Evolutionary conservation across 306 rosid species (phyloP), one percentile per base, ranked within the genome.

Genomic region (Potentilla sterilis): DNA sequence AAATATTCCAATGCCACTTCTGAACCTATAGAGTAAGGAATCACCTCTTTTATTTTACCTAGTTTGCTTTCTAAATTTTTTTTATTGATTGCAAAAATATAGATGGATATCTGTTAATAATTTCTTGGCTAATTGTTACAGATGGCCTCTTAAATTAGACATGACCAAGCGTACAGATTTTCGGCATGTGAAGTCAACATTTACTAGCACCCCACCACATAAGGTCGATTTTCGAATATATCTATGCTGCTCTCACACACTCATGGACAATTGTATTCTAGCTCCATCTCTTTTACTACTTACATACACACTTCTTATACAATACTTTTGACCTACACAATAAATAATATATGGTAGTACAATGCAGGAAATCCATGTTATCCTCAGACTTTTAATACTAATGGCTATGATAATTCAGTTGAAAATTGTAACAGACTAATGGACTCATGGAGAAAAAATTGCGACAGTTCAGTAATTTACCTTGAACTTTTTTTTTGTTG

Each of bases 141-240:
- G 98, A 81, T 95, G 98, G 97, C 98, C 98, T 14, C 59, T 89
- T 71, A 95, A 92, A 79, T 85, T 95, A 82, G 97, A 95, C 86
- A 95, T 92, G 96, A 92, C 90, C 69, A 95, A 92, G 85, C 97
- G 97, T 48, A 92, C 97, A 66, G 98, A 92, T 84, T 81, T 87
- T 82, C 86, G 79, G 75, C 98, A 92, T 72, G 95, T 95, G 76
- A 88, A 86, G 83, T 85, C 96, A 59, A 89, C 98, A 77, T 95
- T 95, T 85, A 80, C 87, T 47, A 76, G 87, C 78, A 86, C 89
- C 65, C 97, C 98, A 65, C 86, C 87, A 43, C 90, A 87, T 80
- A 90, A 87, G 87, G 97, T 92, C 77, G 86, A 96, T 86, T 71
- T 57, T 75, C 81, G 41, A 44, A 72, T 73, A 38, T 80, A 77